Evolutionary conservation across 805 yeast species (phyloP), one percentile per base, ranked within the genome.

Genomic region (Candida pini): DNA sequence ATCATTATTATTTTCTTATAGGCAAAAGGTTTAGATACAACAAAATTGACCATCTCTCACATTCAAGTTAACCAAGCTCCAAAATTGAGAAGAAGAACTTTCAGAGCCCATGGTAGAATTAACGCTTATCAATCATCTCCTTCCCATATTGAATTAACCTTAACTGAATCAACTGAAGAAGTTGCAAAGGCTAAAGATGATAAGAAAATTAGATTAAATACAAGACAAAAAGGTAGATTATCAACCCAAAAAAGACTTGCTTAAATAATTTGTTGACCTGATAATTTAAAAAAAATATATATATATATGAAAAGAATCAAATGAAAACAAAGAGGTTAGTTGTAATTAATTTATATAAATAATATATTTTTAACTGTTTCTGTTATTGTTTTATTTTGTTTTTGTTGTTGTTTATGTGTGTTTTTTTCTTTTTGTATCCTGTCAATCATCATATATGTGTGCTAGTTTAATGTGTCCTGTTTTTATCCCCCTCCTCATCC

Each of bases 21-120:
- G 71, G 79, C 95, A 60, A 92, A 92, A 81, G 98, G 98, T 64
- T 87, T 92, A 73, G 97, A 92, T 69, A 78, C 84, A 60, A 77
- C 94, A 60, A 86, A 84, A 69, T 84, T 92, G 68, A 83, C 82
- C 74, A 79, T 92, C 64, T 81, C 95, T 58, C 97, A 92, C 85
- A 90, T 92, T 68, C 98, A 92, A 80, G 98, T 90, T 65, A 92
- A 92, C 95, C 96, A 88, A 71, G 98, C 98, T 63, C 98, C 99
- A 76, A 88, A 88, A 77, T 95, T 87, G 78, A 92, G 97, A 81
- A 90, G 99, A 80, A 88, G 99, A 78, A 92, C 98, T 65, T 92
- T 77, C 96, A 89, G 99, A 83, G 99, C 99, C 63, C 97, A 90
- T 83, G 99, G 99, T 85, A 92, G 98, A 83, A 86, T 88, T 69